Evolutionary conservation across 768 basidiomycete genomes (phyloP), one percentile per base, ranked within the genome.

Genomic region (Hygrocybe coccinea): DNA sequence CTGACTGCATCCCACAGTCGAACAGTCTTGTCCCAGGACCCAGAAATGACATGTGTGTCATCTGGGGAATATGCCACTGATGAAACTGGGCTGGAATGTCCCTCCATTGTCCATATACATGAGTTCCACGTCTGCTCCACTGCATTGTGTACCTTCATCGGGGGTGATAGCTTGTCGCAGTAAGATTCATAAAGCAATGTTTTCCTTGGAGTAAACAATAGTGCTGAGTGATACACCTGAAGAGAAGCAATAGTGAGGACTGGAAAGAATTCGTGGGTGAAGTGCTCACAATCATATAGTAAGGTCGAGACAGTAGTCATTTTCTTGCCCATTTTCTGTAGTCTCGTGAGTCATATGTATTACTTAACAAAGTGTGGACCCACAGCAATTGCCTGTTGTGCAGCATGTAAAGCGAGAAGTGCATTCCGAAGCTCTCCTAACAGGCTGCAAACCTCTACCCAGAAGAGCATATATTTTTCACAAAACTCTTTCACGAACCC

Each of bases 1-100:
- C n/a, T n/a, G n/a, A n/a, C n/a, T n/a, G n/a, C n/a, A n/a, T n/a
- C n/a, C n/a, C n/a, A n/a, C n/a, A n/a, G n/a, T n/a, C n/a, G n/a
- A n/a, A n/a, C n/a, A n/a, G n/a, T n/a, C n/a, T n/a, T n/a, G n/a
- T n/a, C n/a, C n/a, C n/a, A n/a, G n/a, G n/a, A n/a, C n/a, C n/a
- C n/a, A n/a, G n/a, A n/a, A n/a, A n/a, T n/a, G n/a, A n/a, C 34
- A 3, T 59, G 47, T 11, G 59, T 34, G 43, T 34, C 35, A n/a
- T n/a, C n/a, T n/a, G n/a, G n/a, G n/a, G n/a, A n/a, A n/a, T 14
- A 5, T n/a, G 10, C 52, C 9, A 55, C 24, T 8, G 12, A 34
- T 45, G 9, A 11, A 11, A 55, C 46, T 19, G 15, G n/a, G 41
- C 46, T 33, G 25, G 44, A 22, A 43, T 55, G 54, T 47, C 54